phyloP scores from a whole-genome alignment of 495 filamentous ascomycete genomes.

The Aspergillus mulundensis region DNA sequence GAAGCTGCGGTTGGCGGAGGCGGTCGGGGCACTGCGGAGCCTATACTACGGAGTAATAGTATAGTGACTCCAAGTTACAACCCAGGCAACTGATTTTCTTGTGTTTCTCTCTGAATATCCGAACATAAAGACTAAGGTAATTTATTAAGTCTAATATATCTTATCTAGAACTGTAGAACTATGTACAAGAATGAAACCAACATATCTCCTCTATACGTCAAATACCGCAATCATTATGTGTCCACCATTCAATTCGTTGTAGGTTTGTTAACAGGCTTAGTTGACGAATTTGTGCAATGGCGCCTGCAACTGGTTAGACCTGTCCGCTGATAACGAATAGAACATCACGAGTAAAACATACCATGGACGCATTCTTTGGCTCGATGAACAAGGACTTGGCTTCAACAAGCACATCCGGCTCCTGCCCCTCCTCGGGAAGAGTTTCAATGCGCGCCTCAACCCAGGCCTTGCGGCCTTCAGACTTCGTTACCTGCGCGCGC shows the following conservation, averaged over 20 bases:
- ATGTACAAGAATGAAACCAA: conserved; percentile 16
- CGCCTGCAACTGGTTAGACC: conserved; percentile 21
- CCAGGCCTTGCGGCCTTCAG: conserved; percentile 95
- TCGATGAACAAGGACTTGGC: conserved; percentile 87
- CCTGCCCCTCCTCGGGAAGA: conserved; percentile 58
- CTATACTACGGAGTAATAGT: neutral
- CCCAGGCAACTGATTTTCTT: neutral
- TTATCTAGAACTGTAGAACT: neutral
- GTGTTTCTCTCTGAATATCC: too few species aligned
- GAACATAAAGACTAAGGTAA: neutral
- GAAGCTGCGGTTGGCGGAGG: conserved; percentile 19
- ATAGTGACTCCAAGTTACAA: neutral
- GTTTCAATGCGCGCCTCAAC: conserved; percentile 89
- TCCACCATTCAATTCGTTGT: neutral
- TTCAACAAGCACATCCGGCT: conserved; percentile 65
- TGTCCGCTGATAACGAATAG: neutral
- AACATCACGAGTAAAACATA: conserved; percentile 36
- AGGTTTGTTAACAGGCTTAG: conserved; percentile 1
- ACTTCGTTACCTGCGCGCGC: conserved; percentile 74
- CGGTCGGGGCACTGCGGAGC: conserved; percentile 10
- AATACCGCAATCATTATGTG: neutral
- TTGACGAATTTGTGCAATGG: conserved; percentile 26
- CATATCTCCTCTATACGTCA: conserved; percentile 10
- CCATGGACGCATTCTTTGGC: conserved; percentile 76
- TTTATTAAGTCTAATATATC: neutral